Evolutionary conservation across 257 asterid genomes (phyloP).

Genomic region (Gardenia jasminoides): DNA sequence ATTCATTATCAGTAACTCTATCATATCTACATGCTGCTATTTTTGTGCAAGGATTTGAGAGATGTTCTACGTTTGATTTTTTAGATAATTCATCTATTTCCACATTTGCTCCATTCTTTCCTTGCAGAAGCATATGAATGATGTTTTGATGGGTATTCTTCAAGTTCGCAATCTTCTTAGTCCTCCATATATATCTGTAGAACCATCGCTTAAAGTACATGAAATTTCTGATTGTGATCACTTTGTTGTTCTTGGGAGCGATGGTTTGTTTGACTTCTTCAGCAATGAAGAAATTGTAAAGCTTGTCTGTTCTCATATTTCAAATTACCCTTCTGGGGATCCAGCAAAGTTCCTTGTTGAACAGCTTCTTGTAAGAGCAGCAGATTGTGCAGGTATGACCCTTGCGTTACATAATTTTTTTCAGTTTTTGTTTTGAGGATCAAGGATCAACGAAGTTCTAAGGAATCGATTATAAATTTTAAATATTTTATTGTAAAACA

Average conservation of each 20-base stretch:
- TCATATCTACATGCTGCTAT: not conserved
- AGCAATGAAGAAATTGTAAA: constrained; percentile 77
- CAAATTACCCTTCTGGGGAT: constrained; percentile 67
- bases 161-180: constrained; percentile 73
- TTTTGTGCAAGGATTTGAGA: not conserved
- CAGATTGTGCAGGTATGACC: constrained; percentile 78
- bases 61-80: not conserved
- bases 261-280: constrained; percentile 93
- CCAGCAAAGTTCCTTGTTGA: constrained; percentile 89
- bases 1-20: not conserved
- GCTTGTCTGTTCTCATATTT: constrained; percentile 62
- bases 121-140: constrained; percentile 81
- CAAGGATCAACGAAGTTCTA: not conserved
- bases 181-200: constrained; percentile 82
- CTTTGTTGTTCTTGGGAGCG: constrained; percentile 92
- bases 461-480: not conserved
- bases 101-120: constrained; percentile 8
- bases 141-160: constrained; percentile 95
- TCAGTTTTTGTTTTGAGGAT: not conserved
- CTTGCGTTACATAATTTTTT: not conserved
- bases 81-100: not conserved
- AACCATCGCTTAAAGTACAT: constrained; percentile 68
- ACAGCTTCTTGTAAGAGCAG: constrained; percentile 90
- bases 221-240: constrained; percentile 69
- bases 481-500: not conserved